These are phyloP conservation scores for Diaporthe vaccinii DNA, from an alignment of 2,329 filamentous ascomycete species.

Conservation along the genomic window DNA sequence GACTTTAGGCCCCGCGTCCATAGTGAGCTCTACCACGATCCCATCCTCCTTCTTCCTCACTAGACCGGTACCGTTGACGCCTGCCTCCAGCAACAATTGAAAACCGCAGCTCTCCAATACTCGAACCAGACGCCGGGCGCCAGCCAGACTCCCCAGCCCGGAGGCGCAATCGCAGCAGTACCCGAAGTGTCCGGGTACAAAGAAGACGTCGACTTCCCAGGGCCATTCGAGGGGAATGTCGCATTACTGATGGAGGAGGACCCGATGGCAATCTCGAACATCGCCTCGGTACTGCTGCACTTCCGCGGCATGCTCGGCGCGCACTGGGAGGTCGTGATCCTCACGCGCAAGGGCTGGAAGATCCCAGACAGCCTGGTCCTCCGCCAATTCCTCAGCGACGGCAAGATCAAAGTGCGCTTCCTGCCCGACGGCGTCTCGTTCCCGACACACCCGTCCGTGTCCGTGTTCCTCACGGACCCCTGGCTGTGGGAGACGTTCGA, in stretches of 20 bases:
- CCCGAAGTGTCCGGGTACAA: background rate
- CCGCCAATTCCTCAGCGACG: conserved; percentile 43
- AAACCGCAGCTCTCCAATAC: background rate
- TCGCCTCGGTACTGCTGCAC: conserved; percentile 30
- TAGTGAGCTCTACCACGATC: background rate
- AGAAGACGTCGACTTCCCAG: conserved; percentile 20
- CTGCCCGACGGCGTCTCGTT: conserved; percentile 51
- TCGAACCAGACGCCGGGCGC: background rate
- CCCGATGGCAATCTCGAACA: conserved; percentile 20
- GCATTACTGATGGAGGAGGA: conserved; percentile 36
- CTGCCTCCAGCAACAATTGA: background rate
- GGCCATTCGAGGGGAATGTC: conserved; percentile 16
- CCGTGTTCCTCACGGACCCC: conserved; percentile 50
- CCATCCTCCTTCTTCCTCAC: background rate
- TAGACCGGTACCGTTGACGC: background rate
- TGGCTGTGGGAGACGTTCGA: conserved; percentile 55
- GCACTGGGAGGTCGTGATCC: conserved; percentile 29
- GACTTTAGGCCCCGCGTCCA: conserved; percentile 9
- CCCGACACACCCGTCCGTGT: conserved; percentile 51
- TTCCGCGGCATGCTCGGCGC: conserved; percentile 32
- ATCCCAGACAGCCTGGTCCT: conserved; percentile 12
- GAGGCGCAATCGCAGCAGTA: background rate
- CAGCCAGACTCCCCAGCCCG: background rate
- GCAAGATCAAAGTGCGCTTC: conserved; percentile 53
- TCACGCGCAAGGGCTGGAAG: conserved; percentile 25